Conservation (phyloP, 345 rosid species). For the Hibiscus tridactylites region DNA sequence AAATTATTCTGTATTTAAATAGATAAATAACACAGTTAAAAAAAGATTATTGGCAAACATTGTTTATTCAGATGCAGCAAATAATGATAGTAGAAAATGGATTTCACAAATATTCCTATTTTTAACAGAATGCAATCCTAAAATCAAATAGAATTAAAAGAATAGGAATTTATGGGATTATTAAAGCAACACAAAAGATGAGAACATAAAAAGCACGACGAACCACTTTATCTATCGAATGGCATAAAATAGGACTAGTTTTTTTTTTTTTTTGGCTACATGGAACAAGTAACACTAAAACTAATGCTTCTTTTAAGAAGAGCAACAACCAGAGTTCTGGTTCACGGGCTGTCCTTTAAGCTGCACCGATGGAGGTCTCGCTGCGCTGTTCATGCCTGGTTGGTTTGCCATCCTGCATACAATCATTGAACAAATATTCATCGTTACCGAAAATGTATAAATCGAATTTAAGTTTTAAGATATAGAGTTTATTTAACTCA, state of each 20-base stretch:
- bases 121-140: slow-evolving; percentile 4
- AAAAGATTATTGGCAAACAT: too few species aligned
- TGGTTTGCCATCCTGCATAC: slow-evolving; percentile 89
- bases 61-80: too few species aligned
- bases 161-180: slow-evolving; percentile 27
- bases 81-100: too few species aligned
- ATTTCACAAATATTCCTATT: not conserved
- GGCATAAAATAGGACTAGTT: slow-evolving; percentile 28
- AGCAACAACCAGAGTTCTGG: slow-evolving; percentile 94
- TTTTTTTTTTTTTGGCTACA: slow-evolving; percentile 21
- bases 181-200: slow-evolving; percentile 17
- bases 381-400: slow-evolving; percentile 52
- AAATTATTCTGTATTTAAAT: too few species aligned
- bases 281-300: slow-evolving; percentile 24
- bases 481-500: too few species aligned
- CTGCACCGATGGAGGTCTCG: slow-evolving; percentile 88
- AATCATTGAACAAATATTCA: not conserved
- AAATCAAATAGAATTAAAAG: slow-evolving; percentile 46
- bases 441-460: not conserved
- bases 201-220: slow-evolving; percentile 18
- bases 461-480: too few species aligned
- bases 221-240: slow-evolving; percentile 19
- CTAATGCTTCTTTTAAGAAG: slow-evolving; percentile 36
- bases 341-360: slow-evolving; percentile 90
- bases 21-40: too few species aligned